Evolutionary conservation across 2,329 filamentous ascomycete genomes (phyloP).

Genomic region (Polytolypa hystricis): DNA sequence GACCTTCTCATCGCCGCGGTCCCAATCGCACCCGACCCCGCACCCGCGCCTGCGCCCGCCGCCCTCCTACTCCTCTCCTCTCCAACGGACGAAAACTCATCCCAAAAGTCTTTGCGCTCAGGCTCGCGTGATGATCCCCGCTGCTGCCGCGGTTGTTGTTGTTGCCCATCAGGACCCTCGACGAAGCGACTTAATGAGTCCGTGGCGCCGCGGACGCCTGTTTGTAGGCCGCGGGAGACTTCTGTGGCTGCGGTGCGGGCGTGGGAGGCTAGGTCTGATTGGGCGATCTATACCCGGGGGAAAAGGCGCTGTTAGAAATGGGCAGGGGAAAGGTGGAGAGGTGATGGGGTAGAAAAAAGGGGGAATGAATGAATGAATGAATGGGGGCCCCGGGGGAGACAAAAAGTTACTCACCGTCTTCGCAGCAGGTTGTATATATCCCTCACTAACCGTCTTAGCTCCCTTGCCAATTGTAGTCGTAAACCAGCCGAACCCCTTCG

Average conservation of each 20-base stretch:
- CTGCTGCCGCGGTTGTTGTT: conserved; percentile 13
- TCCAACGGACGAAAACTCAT: conserved; percentile 66
- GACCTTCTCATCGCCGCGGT: conserved; percentile 53
- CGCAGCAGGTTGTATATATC: conserved; percentile 85
- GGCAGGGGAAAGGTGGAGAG: no score
- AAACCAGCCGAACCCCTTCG: conserved; percentile 92
- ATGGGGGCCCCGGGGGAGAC: neutral
- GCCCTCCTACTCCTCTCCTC: conserved; percentile 19
- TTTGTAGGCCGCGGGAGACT: conserved; percentile 50
- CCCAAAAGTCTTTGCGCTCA: conserved; percentile 79
- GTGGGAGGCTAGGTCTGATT: conserved; percentile 67
- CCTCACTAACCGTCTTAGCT: conserved; percentile 81
- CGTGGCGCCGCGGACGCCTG: conserved; percentile 61
- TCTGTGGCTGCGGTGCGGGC: conserved; percentile 46
- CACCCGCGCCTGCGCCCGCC: conserved; percentile 16
- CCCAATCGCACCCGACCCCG: conserved; percentile 43
- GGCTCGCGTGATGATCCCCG: conserved; percentile 33
- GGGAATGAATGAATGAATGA: neutral
- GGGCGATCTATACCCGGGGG: no score
- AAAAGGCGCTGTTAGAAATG: no score
- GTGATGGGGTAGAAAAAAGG: neutral
- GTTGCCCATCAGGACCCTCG: conserved; percentile 50
- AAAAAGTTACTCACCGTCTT: conserved; percentile 53
- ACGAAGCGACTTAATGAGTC: conserved; percentile 79
- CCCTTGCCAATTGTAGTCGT: conserved; percentile 77